Evolutionary conservation across 495 filamentous ascomycete genomes (phyloP).

Genomic region (Penicillium steckii): DNA sequence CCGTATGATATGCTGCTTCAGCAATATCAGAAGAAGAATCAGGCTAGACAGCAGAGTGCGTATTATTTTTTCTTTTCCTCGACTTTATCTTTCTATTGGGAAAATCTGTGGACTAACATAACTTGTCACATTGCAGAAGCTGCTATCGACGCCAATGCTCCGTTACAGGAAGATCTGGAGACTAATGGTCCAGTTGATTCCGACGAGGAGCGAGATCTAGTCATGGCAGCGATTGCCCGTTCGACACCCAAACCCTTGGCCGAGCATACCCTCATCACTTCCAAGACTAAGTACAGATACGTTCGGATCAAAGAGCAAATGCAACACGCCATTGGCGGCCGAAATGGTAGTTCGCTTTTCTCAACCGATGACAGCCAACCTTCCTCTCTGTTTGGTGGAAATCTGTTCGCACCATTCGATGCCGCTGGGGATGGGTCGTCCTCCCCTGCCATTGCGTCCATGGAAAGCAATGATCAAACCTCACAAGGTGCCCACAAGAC

Average conservation of each 20-base stretch:
- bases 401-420: slow-evolving; percentile 34
- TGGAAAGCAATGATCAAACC: slow-evolving; percentile 21
- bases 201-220: slow-evolving; percentile 85
- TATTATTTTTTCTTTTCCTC: slow-evolving; percentile 2
- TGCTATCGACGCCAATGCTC: slow-evolving; percentile 89
- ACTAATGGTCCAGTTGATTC: slow-evolving; percentile 79
- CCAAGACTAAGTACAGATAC: slow-evolving; percentile 72
- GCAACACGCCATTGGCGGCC: slow-evolving; percentile 63
- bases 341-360: slow-evolving; percentile 45
- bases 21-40: slow-evolving; percentile 98
- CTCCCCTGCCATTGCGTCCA: slow-evolving; percentile 20
- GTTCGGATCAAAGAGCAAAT: slow-evolving; percentile 90
- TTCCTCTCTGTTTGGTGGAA: slow-evolving; percentile 23
- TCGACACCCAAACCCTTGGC: slow-evolving; percentile 73
- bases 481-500: slow-evolving; percentile 26
- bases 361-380: slow-evolving; percentile 37
- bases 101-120: not conserved
- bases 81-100: not conserved
- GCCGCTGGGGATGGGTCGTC: slow-evolving; percentile 18
- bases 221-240: slow-evolving; percentile 79
- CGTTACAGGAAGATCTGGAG: slow-evolving; percentile 79
- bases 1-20: slow-evolving; percentile 94
- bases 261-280: slow-evolving; percentile 63
- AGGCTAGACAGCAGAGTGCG: slow-evolving; percentile 92
- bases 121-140: slow-evolving; percentile 58